Conservation (phyloP, 2,329 filamentous ascomycete species). For the Paraphoma sp. region DNA sequence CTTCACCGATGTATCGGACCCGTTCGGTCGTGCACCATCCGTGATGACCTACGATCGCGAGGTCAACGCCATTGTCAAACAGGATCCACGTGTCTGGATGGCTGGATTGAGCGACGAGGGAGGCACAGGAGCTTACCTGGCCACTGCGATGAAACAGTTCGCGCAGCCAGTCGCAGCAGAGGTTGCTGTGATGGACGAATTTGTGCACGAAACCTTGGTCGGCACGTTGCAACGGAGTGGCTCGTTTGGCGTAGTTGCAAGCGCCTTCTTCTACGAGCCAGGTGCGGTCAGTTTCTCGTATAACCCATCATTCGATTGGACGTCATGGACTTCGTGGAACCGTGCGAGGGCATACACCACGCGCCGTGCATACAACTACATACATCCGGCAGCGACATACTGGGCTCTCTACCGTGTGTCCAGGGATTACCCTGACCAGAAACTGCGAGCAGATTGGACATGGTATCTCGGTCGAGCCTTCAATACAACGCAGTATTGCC, state of each 20-base stretch:
- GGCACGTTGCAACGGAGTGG: constrained; percentile 53
- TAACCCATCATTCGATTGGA: constrained; percentile 55
- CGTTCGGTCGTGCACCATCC: constrained; percentile 62
- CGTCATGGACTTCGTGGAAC: constrained; percentile 61
- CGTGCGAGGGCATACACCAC: constrained; percentile 53
- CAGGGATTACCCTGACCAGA: constrained; percentile 55
- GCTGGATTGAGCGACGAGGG: constrained; percentile 67
- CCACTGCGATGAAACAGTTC: constrained; percentile 62
- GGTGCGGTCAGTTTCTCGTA: constrained; percentile 54
- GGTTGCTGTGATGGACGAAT: constrained; percentile 61
- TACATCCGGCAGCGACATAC: constrained; percentile 63
- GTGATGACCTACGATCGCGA: constrained; percentile 63
- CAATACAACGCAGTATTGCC: constrained; percentile 53
- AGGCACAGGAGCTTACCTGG: constrained; percentile 63
- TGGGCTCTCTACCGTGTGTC: constrained; percentile 65
- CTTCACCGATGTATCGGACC: constrained; percentile 60
- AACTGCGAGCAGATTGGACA: constrained; percentile 53
- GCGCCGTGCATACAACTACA: constrained; percentile 65
- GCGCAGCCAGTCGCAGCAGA: constrained; percentile 58
- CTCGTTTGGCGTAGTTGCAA: constrained; percentile 59
- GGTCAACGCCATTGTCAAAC: constrained; percentile 44
- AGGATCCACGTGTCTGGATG: constrained; percentile 63
- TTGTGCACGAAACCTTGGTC: constrained; percentile 60
- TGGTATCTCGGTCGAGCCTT: constrained; percentile 66
- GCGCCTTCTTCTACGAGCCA: constrained; percentile 64